phyloP scores from a whole-genome alignment of 1,284 basidiomycete species.

The Phellopilus nigrolimitatus region DNA sequence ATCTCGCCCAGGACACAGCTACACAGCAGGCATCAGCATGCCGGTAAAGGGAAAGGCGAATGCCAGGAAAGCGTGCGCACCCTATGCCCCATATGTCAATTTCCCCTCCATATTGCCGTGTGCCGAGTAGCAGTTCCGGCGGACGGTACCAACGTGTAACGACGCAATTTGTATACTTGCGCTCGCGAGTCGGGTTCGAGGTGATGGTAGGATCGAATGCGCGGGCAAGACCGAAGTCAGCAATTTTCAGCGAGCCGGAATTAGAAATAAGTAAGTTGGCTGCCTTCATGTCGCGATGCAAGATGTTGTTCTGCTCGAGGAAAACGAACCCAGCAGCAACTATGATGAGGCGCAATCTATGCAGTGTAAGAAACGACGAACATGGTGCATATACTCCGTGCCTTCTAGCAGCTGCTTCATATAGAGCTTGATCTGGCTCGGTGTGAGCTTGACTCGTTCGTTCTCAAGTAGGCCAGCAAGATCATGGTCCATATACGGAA shows the following conservation, averaged over 20 bases:
- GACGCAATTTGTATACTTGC: slow-evolving; percentile 94
- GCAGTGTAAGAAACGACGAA: slow-evolving; percentile 39
- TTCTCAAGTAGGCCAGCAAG: slow-evolving; percentile 93
- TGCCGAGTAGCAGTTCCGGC: slow-evolving; percentile 90
- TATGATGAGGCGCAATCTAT: too few relatives aligned
- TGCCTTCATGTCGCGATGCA: slow-evolving; percentile 99
- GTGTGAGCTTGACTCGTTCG: slow-evolving; percentile 73
- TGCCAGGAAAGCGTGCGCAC: too few relatives aligned
- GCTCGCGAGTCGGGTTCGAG: slow-evolving; percentile 41
- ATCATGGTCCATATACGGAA: slow-evolving; percentile 99
- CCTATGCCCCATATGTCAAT: slow-evolving; percentile 99
- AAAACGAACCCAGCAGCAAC: slow-evolving; percentile 15
- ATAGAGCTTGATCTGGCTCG: slow-evolving; percentile 91
- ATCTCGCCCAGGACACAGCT: slow-evolving; percentile 91
- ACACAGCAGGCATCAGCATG: slow-evolving; percentile 56
- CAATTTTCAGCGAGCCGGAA: slow-evolving; percentile 78
- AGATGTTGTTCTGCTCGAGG: slow-evolving; percentile 74
- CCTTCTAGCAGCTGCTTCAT: slow-evolving; percentile 95
- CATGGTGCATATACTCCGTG: slow-evolving; percentile 91
- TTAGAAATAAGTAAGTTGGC: slow-evolving; percentile 96
- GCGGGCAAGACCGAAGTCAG: slow-evolving; percentile 95
- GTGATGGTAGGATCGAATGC: slow-evolving; percentile 55
- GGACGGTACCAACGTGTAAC: slow-evolving; percentile 99
- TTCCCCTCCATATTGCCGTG: slow-evolving; percentile 85
- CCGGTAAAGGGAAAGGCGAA: slow-evolving; percentile 12